Evolutionary conservation across 164 flowering plant genomes (phyloP), one percentile per base, ranked within the genome.

Genomic region (Dillenia turbinata): DNA sequence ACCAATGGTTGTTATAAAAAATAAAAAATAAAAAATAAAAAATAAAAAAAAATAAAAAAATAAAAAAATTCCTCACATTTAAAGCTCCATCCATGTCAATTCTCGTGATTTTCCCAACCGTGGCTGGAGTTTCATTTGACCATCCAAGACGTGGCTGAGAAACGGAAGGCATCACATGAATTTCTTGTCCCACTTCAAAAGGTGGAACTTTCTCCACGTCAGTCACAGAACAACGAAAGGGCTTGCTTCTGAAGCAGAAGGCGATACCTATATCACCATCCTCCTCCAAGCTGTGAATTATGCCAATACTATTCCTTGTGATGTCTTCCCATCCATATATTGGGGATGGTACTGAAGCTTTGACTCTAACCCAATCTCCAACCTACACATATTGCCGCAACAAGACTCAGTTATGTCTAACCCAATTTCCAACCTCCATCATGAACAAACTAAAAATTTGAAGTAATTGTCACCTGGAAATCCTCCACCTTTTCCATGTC

Each of bases 291-390:
- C 96, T 85, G 73, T 95, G 99, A 65, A 95, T 84, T 61, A 95
- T 59, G 12, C 97, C 99, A 56, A 92, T 75, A 71, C 97, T 89
- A 69, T 81, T 85, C 66, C 89, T 71, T 24, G 90, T 83, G 17
- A 92, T 78, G 71, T 95, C 96, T 65, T 95, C 99, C 99, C 99
- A 95, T 51, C 99, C 99, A 78, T 88, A 95, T 74, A 86, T 95
- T 47, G 99, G 99, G 33, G 97, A 88, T 8, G 97, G 74, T 11
- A 95, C 99, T 9, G 99, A 80, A 61, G 97, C 79, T 73, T 95
- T 95, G 54, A 92, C 96, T 70, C 85, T 77, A 54, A 95, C 92
- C 99, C 99, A 95, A 61, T 95, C 97, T 14, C 99, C 92, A 50
- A 95, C 99, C 99, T 95, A 77, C 57, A 51, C 51, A 46, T 49